Percentiles rank a stretch among this genome's conserved stretches.
These are phyloP conservation scores for Talaromyces borbonicus DNA, from an alignment of 495 filamentous ascomycete species.

Conservation along the genomic window DNA sequence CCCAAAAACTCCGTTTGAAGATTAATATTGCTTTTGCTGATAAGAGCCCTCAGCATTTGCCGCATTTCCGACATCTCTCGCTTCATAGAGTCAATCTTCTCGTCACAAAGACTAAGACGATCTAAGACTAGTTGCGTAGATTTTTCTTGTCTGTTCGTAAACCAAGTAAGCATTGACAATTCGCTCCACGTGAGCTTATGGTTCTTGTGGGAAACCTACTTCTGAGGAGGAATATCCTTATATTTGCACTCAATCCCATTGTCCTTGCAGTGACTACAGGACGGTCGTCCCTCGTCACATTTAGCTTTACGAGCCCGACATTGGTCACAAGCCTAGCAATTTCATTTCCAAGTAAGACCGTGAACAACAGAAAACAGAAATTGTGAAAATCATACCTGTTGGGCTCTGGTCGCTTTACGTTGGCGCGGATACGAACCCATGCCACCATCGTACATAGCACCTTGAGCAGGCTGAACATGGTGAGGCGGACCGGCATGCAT, in stretches of 20 bases:
- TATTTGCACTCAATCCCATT: constrained; percentile 46
- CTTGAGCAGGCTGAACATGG: constrained; percentile 18
- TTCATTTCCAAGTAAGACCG: not conserved
- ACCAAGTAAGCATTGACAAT: not conserved
- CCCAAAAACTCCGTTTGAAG: constrained; percentile 2
- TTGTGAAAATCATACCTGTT: constrained; percentile 24
- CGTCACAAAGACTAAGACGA: constrained; percentile 21
- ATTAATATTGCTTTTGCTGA: not conserved
- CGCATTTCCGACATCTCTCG: not conserved
- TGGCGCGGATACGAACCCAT: constrained; percentile 28
- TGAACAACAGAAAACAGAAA: not conserved
- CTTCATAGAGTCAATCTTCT: constrained; percentile 9
- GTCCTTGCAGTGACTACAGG: constrained; percentile 51
- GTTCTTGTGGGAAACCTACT: constrained; percentile 27
- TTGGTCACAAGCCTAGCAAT: constrained; percentile 47
- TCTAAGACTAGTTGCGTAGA: constrained; percentile 28
- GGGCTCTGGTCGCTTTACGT: constrained; percentile 32
- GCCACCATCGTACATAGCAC: constrained; percentile 23
- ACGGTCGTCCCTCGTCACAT: constrained; percentile 50
- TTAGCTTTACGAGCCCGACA: constrained; percentile 55
- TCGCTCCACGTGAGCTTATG: not conserved
- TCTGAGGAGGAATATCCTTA: constrained; percentile 50
- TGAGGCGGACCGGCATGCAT: constrained; percentile 12
- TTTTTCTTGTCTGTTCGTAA: constrained; percentile 28
- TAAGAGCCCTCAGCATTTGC: not conserved